Evolutionary conservation across 768 basidiomycete genomes (phyloP).

Genomic region (Postia placenta): DNA sequence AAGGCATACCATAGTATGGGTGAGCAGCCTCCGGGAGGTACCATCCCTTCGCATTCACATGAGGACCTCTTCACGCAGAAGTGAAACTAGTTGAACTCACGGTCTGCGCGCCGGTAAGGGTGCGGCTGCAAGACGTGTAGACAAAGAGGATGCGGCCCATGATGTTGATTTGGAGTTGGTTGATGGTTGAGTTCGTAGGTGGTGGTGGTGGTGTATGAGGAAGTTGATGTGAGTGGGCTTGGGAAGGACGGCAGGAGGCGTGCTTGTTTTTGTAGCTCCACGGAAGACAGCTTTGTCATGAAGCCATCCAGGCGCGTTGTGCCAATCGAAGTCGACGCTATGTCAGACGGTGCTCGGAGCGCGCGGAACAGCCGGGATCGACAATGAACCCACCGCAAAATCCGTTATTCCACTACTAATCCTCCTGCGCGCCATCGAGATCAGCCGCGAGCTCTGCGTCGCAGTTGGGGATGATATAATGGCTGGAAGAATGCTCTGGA

Average conservation of each 20-base stretch:
- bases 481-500: too few relatives aligned
- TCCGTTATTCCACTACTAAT: too few relatives aligned
- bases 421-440: too few relatives aligned
- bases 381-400: too few relatives aligned
- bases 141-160: conserved; percentile 54
- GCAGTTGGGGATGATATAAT: too few relatives aligned
- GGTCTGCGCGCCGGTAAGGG: conserved; percentile 43
- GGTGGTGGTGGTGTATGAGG: not conserved
- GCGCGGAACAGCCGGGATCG: too few relatives aligned
- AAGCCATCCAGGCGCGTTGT: not conserved
- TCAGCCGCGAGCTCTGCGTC: too few relatives aligned
- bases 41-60: conserved; percentile 52
- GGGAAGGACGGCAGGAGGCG: not conserved
- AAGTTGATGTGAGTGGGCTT: not conserved
- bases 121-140: conserved; percentile 61
- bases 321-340: not conserved
- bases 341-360: not conserved
- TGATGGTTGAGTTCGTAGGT: not conserved
- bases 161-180: not conserved
- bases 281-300: not conserved
- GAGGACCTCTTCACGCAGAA: not conserved
- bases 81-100: conserved; percentile 27
- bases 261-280: not conserved
- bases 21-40: conserved; percentile 58
- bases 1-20: conserved; percentile 25